Percentiles rank a stretch among this genome's conserved stretches.
Conservation (phyloP, 2,329 filamentous ascomycete species). For the Cladosporium velox region DNA sequence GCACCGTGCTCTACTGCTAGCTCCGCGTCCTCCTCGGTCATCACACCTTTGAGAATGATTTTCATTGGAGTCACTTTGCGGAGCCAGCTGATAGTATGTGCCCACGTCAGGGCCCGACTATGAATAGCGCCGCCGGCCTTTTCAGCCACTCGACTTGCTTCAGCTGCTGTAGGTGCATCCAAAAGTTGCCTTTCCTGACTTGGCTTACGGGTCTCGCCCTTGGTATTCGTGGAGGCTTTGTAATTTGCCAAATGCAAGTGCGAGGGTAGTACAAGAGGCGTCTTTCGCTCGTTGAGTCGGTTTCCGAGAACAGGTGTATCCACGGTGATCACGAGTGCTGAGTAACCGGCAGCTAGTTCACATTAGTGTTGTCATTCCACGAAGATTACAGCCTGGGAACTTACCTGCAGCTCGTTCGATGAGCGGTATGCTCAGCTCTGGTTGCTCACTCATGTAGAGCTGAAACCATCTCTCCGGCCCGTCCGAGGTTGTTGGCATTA, state of each 20-base stretch:
- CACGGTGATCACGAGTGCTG: constrained; percentile 13
- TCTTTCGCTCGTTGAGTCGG: constrained; percentile 35
- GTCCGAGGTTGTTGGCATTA: constrained; percentile 39
- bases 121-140: constrained; percentile 17
- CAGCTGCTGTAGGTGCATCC: constrained; percentile 25
- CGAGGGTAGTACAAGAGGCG: constrained; percentile 23
- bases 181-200: constrained; percentile 25
- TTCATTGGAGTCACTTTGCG: constrained; percentile 46
- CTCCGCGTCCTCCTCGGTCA: constrained; percentile 45
- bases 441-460: constrained; percentile 57
- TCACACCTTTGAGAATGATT: constrained; percentile 51
- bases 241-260: constrained; percentile 9
- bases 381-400: background rate
- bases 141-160: constrained; percentile 24
- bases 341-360: constrained; percentile 1
- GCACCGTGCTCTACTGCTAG: constrained; percentile 48
- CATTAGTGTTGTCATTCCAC: background rate
- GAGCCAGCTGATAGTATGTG: constrained; percentile 53
- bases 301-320: constrained; percentile 32
- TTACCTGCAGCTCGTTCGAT: constrained; percentile 25
- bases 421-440: constrained; percentile 50
- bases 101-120: constrained; percentile 44
- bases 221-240: constrained; percentile 27
- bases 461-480: constrained; percentile 38
- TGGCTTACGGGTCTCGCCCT: constrained; percentile 18